Conservation (phyloP, 2,329 filamentous ascomycete species). For the Arthrobotrys musiformis region DNA sequence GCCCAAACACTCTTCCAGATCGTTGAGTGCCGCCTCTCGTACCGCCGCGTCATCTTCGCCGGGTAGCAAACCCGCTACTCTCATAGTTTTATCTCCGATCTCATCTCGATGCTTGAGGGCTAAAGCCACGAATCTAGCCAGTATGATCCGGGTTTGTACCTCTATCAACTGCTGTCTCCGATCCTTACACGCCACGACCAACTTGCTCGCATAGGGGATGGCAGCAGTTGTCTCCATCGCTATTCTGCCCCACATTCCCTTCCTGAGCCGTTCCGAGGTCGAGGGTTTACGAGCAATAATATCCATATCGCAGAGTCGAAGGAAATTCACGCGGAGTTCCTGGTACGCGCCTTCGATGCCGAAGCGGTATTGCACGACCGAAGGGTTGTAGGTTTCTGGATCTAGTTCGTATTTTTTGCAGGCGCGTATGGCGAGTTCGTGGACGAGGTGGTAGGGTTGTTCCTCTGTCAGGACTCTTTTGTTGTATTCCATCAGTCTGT, state of each 20-base stretch:
- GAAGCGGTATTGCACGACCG: slow-evolving; percentile 41
- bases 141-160: slow-evolving; percentile 24
- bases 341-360: slow-evolving; percentile 46
- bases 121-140: slow-evolving; percentile 16
- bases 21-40: slow-evolving; percentile 47
- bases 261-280: background rate
- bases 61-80: no score
- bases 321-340: slow-evolving; percentile 13
- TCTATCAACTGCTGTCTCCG: slow-evolving; percentile 23
- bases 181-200: slow-evolving; percentile 4
- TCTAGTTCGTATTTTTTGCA: slow-evolving; percentile 12
- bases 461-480: slow-evolving; percentile 21
- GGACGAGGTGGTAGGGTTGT: slow-evolving; percentile 44
- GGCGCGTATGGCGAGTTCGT: slow-evolving; percentile 31
- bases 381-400: slow-evolving; percentile 26
- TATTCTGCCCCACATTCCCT: background rate
- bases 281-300: background rate
- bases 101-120: background rate
- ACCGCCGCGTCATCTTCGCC: slow-evolving; percentile 20
- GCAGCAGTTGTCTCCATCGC: background rate
- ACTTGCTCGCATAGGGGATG: background rate
- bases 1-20: slow-evolving; percentile 24
- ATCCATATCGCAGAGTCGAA: slow-evolving; percentile 33
- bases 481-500: slow-evolving; percentile 1
- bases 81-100: slow-evolving; percentile 1